Evolutionary conservation across 169 alveolate genomes (phyloP).

Genomic region (Plasmodium vinckei): DNA sequence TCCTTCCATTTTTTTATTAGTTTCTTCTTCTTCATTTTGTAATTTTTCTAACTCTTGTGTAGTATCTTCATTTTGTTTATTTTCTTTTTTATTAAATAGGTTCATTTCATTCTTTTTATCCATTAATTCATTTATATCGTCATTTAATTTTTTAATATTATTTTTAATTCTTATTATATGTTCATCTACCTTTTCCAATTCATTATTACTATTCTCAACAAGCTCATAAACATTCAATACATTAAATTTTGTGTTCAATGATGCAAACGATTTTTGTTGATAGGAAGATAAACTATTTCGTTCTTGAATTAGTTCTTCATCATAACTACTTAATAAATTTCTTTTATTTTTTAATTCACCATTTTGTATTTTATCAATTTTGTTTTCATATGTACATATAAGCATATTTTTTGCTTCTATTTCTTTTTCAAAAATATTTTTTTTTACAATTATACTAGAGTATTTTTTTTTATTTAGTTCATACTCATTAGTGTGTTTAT

Average conservation of each 20-base stretch:
- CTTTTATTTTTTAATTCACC: slow-evolving; percentile 30
- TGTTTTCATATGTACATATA: slow-evolving; percentile 29
- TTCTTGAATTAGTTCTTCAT: slow-evolving; percentile 32
- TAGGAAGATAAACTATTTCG: slow-evolving; percentile 28
- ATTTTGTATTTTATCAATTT: slow-evolving; percentile 21
- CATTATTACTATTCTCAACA: slow-evolving; percentile 13
- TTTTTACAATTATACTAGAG: slow-evolving; percentile 24
- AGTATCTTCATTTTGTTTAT: not conserved
- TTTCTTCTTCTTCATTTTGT: slow-evolving; percentile 7
- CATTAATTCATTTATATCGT: slow-evolving; percentile 45
- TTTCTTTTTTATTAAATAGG: slow-evolving; percentile 6
- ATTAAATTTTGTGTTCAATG: slow-evolving; percentile 17
- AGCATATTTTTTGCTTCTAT: slow-evolving; percentile 23
- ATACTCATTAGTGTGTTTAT: slow-evolving; percentile 14
- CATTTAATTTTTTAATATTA: slow-evolving; percentile 55
- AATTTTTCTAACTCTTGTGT: not conserved
- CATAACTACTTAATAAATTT: slow-evolving; percentile 11
- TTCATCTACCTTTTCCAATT: slow-evolving; percentile 39
- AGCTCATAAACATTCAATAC: slow-evolving; percentile 37
- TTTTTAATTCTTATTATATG: slow-evolving; percentile 47
- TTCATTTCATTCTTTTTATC: slow-evolving; percentile 49
- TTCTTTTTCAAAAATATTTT: slow-evolving; percentile 37
- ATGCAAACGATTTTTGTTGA: slow-evolving; percentile 41
- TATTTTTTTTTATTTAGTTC: slow-evolving; percentile 57
- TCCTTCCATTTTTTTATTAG: slow-evolving; percentile 6